Conservation (phyloP, 345 rosid genomes). For the Atalantia buxifolia region DNA sequence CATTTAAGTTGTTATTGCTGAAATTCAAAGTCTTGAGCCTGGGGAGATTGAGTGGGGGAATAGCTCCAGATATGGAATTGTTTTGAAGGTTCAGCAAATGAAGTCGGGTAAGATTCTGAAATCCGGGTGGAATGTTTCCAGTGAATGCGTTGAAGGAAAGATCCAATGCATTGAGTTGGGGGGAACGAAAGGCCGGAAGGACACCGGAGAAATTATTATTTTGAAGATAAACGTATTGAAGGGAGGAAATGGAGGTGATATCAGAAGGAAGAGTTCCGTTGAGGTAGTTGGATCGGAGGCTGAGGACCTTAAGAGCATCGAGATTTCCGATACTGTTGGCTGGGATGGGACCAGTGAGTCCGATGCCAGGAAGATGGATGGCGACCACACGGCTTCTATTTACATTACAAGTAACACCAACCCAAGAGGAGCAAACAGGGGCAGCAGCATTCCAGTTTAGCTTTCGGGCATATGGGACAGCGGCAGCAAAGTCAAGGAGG, state of each 20-base stretch:
- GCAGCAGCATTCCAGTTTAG: constrained; percentile 52
- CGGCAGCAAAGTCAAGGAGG: constrained; percentile 46
- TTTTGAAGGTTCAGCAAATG: constrained; percentile 44
- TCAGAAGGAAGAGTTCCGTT: constrained; percentile 62
- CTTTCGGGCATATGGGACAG: constrained; percentile 43
- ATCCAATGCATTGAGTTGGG: constrained; percentile 49
- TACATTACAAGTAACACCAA: constrained; percentile 53
- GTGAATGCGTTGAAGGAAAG: constrained; percentile 66
- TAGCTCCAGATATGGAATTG: constrained; percentile 51
- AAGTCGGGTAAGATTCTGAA: constrained; percentile 41
- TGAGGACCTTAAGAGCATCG: constrained; percentile 50
- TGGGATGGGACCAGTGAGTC: constrained; percentile 62
- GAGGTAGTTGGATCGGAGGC: constrained; percentile 71
- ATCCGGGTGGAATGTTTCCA: constrained; percentile 39
- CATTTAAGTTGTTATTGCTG: constrained; percentile 58
- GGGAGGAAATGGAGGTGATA: constrained; percentile 55
- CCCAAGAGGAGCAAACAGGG: constrained; percentile 51
- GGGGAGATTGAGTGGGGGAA: constrained; percentile 45
- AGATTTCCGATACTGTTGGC: constrained; percentile 50
- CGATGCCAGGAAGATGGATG: constrained; percentile 67
- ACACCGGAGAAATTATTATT: constrained; percentile 59
- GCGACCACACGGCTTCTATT: constrained; percentile 38
- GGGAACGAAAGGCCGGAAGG: constrained; percentile 36
- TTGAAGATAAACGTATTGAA: constrained; percentile 56
- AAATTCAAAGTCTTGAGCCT: constrained; percentile 51